phyloP scores from a whole-genome alignment of 1,139 yeast species.

The Protomyces macrosporus region DNA sequence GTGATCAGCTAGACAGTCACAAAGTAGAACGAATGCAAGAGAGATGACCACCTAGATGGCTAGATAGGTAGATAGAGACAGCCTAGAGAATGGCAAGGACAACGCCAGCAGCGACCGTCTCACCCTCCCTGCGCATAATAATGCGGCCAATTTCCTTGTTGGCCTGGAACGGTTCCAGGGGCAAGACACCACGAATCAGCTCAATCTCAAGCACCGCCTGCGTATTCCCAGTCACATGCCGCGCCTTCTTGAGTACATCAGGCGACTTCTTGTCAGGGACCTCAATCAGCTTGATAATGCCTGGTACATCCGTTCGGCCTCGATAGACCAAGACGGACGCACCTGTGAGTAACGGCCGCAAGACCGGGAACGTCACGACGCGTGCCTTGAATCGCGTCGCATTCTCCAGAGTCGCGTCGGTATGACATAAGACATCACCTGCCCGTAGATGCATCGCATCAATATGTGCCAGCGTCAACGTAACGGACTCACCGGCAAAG shows the following conservation, averaged over 20 bases:
- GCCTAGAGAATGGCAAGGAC: slow-evolving; percentile 9
- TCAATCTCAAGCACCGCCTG: slow-evolving; percentile 67
- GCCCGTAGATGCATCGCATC: slow-evolving; percentile 52
- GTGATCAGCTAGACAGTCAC: too few species aligned
- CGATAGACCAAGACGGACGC: slow-evolving; percentile 76
- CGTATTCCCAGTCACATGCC: slow-evolving; percentile 51
- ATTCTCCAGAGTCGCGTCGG: slow-evolving; percentile 47
- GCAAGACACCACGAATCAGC: slow-evolving; percentile 48
- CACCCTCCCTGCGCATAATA: slow-evolving; percentile 79
- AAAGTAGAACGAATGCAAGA: too few species aligned
- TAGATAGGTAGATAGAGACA: too few species aligned
- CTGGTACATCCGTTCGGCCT: slow-evolving; percentile 73
- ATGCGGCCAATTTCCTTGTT: slow-evolving; percentile 70
- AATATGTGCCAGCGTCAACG: slow-evolving; percentile 52
- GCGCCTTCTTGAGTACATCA: slow-evolving; percentile 31
- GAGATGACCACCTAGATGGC: too few species aligned
- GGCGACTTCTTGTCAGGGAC: slow-evolving; percentile 49
- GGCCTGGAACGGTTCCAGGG: slow-evolving; percentile 56
- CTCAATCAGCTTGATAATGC: slow-evolving; percentile 54
- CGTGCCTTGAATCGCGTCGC: slow-evolving; percentile 52
- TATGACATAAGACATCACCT: slow-evolving; percentile 67
- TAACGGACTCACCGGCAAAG: slow-evolving; percentile 65
- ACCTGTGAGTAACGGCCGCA: slow-evolving; percentile 73
- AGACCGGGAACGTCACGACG: slow-evolving; percentile 62
- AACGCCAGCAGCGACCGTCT: slow-evolving; percentile 85